A percentile compares a stretch with the other conserved stretches of the same genome.
phyloP scores from a whole-genome alignment of 2,329 filamentous ascomycete species.

The Arthrobotrys sinensis region DNA sequence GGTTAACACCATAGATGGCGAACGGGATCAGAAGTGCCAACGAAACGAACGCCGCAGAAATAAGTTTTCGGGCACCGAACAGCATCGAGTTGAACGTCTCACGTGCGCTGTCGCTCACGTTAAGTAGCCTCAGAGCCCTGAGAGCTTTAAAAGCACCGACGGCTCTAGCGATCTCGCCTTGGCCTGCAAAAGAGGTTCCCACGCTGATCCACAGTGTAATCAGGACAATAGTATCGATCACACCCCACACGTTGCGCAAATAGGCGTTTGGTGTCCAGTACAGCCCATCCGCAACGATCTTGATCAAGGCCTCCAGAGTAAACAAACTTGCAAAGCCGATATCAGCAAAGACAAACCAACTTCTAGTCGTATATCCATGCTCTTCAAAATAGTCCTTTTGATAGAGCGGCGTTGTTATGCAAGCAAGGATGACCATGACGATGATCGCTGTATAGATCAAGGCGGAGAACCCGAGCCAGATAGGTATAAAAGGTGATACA shows the following conservation, averaged over 20 bases:
- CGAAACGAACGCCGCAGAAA: slow-evolving; percentile 93
- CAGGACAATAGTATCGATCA: slow-evolving; percentile 92
- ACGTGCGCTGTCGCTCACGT: slow-evolving; percentile 94
- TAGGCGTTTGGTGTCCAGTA: slow-evolving; percentile 98
- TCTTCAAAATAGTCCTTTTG: slow-evolving; percentile 86
- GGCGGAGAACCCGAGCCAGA: slow-evolving; percentile 94
- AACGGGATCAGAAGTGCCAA: slow-evolving; percentile 95
- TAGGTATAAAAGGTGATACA: slow-evolving; percentile 85
- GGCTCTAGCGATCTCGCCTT: slow-evolving; percentile 87
- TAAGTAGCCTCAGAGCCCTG: slow-evolving; percentile 89
- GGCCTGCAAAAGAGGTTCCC: slow-evolving; percentile 82
- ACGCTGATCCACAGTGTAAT: slow-evolving; percentile 97
- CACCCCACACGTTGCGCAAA: slow-evolving; percentile 94
- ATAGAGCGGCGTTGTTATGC: slow-evolving; percentile 92
- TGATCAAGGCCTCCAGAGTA: slow-evolving; percentile 87
- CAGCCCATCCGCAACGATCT: slow-evolving; percentile 93
- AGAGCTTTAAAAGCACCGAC: slow-evolving; percentile 98
- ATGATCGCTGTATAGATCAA: slow-evolving; percentile 95
- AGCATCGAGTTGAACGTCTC: slow-evolving; percentile 98
- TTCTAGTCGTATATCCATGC: slow-evolving; percentile 74
- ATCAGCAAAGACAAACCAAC: slow-evolving; percentile 97
- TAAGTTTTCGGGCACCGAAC: slow-evolving; percentile 91
- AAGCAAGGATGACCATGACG: slow-evolving; percentile 97
- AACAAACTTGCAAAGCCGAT: slow-evolving; percentile 90
- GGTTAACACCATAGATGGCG: slow-evolving; percentile 92